Conservation (phyloP, 768 basidiomycete genomes). For the Podaxis sp. region DNA sequence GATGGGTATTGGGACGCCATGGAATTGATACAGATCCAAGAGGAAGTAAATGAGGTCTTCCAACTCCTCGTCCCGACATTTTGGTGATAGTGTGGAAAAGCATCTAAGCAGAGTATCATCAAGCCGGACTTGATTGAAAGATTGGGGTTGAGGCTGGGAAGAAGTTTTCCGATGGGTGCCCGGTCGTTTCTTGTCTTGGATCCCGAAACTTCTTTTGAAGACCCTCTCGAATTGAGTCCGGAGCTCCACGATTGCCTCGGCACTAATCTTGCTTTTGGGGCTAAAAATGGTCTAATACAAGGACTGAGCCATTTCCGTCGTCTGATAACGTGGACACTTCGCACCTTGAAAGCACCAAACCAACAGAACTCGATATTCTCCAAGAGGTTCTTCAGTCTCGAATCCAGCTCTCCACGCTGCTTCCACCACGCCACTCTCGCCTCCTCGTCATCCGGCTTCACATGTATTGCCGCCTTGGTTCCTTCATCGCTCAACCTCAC, state of each 20-base stretch:
- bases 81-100: conserved; percentile 79
- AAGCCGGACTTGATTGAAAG: conserved; percentile 50
- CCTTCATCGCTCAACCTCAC: conserved; percentile 76
- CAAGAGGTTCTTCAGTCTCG: conserved; percentile 68
- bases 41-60: conserved; percentile 95
- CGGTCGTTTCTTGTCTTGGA: conserved; percentile 60
- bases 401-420: conserved; percentile 72
- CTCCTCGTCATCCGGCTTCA: conserved; percentile 65
- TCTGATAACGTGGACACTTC: conserved; percentile 14
- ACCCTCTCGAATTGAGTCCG: conserved; percentile 71
- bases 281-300: conserved; percentile 59
- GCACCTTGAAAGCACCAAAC: conserved; percentile 96
- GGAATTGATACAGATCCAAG: conserved; percentile 91
- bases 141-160: conserved; percentile 31
- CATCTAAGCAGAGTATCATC: conserved; percentile 81
- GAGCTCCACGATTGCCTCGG: conserved; percentile 54
- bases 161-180: conserved; percentile 34
- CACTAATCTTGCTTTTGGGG: conserved; percentile 39
- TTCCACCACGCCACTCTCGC: conserved; percentile 87
- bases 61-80: conserved; percentile 88
- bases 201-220: conserved; percentile 63
- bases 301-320: conserved; percentile 1
- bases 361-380: conserved; percentile 93
- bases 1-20: conserved; percentile 84
- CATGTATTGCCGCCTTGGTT: conserved; percentile 67